Evolutionary conservation across 257 asterid species (phyloP), one percentile per base, ranked within the genome.

Genomic region (Solanum ahanhuiri): DNA sequence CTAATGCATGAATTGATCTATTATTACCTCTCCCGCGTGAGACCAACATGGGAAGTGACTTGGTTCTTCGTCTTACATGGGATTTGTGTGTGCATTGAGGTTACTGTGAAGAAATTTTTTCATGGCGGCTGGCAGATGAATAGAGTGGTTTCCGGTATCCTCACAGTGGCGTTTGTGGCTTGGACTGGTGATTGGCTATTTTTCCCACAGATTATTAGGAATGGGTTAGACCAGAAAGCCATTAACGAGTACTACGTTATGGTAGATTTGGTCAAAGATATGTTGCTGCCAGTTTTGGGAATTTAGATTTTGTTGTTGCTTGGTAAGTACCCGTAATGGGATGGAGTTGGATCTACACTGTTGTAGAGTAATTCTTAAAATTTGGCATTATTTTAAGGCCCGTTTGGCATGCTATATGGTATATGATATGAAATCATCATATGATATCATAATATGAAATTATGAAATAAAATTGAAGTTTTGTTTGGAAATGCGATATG

Each of bases 21-120:
- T 7, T 93, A 93, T 88, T 90, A 91, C 83, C 76, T 91, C 22
- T 86, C 86, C 4, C 91, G 89, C 23, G 96, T 28, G 34, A 25
- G 77, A 3, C 96, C 96, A 12, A 87, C 94, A 11, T 93, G 97
- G 97, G 98, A 94, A 30, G 92, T 89, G 90, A 95, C 97, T 28
- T 34, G 77, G 89, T 94, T 90, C 30, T 95, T 95, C 34, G 90
- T 92, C 51, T 83, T 94, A 0, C 95, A 95, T 2, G 98, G 97
- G 22, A 87, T 93, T 41, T 64, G 91, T 70, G 91, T 91, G 87
- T 58, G 51, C 12, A 90, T 86, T 88, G 87, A 71, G 89, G 98
- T 93, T 89, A 28, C 76, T 18, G 86, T 75, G 77, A 89, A 85
- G 93, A 67, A 10, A 85, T 88, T 43, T 41, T 7, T 84, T 83